Conservation (phyloP, 2,329 filamentous ascomycete genomes). For the Calonectria leucothoes region DNA sequence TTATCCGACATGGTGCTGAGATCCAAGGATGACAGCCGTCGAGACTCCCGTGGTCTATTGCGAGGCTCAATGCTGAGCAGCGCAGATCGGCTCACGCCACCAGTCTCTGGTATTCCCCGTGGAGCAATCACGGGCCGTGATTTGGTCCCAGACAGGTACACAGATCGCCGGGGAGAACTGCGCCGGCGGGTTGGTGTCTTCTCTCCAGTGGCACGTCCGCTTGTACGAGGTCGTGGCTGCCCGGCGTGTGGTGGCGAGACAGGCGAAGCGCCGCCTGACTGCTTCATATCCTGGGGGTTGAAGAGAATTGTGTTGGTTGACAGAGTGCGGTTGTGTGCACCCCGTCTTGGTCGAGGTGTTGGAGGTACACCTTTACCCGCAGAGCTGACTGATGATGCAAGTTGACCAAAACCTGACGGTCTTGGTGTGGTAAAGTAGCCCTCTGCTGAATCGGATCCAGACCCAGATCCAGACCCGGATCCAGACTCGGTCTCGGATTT, state of each 20-base stretch:
- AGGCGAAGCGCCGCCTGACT: conserved; percentile 54
- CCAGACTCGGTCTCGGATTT: conserved; percentile 38
- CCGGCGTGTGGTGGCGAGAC: conserved; percentile 52
- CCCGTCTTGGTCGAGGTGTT: conserved; percentile 51
- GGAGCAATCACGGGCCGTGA: conserved; percentile 68
- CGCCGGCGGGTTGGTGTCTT: conserved; percentile 55
- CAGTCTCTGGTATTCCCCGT: conserved; percentile 48
- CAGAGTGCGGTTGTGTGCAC: conserved; percentile 75
- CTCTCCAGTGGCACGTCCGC: conserved; percentile 44
- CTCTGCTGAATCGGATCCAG: conserved; percentile 50
- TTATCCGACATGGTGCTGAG: conserved; percentile 81
- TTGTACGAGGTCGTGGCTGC: conserved; percentile 52
- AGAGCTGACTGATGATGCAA: conserved; percentile 49
- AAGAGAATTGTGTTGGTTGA: conserved; percentile 89
- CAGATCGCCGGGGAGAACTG: conserved; percentile 59
- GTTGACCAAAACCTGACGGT: conserved; percentile 53
- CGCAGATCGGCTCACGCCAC: conserved; percentile 54
- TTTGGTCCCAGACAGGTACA: conserved; percentile 58
- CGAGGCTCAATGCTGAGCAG: conserved; percentile 64
- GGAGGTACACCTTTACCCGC: conserved; percentile 39
- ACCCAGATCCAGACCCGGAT: background rate
- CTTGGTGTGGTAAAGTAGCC: conserved; percentile 68
- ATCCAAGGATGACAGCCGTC: conserved; percentile 73
- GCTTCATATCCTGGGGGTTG: conserved; percentile 69
- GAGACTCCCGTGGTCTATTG: conserved; percentile 50